Evolutionary conservation across 169 alveolate species (phyloP), one percentile per base, ranked within the genome.

Genomic region (Eimeria acervulina): DNA sequence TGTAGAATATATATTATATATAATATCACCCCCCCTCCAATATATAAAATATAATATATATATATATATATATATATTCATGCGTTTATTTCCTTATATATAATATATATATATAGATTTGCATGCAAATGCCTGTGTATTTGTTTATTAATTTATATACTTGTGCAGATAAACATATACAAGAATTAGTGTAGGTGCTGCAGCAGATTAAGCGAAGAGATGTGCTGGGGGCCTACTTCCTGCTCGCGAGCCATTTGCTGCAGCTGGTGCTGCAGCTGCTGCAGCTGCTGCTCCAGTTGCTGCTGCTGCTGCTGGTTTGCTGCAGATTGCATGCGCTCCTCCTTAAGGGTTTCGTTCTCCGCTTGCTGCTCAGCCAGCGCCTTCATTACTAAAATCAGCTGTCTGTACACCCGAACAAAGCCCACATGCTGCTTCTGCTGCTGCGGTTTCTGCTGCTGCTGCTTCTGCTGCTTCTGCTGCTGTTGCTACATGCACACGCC

Each of bases 281-380:
- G 89, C 66, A 78, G 10, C 38, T 44, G 23, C 52, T 26, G 89
- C 52, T 31, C 38, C 38, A 40, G 28, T 21, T 74, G 85, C 66
- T 78, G 28, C 52, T 74, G 85, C 66, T 78, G 52, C 61, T 78
- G 66, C 21, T 21, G 17, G 68, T 44, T 38, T 21, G 63, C 68
- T 23, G 59, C 59, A 26, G 89, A 33, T 0, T 44, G 66, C 89
- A 78, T 40, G 36, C 89, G 89, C 89, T 23, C 89, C 36, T 78
- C 89, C 33, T 78, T 78, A 19, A 78, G 61, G 33, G 61, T 15
- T 38, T 40, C 89, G 63, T 78, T 78, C 26, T 38, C 89, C 33
- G 89, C 89, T 31, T 78, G 89, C 63, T 78, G 89, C 28, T 78
- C 89, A 17, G 89, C 89, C 31, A 78, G 89, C 13, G 89, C 89